These are phyloP conservation scores for Tulasnella sp. DNA, from an alignment of 768 basidiomycete species.

Conservation along the genomic window DNA sequence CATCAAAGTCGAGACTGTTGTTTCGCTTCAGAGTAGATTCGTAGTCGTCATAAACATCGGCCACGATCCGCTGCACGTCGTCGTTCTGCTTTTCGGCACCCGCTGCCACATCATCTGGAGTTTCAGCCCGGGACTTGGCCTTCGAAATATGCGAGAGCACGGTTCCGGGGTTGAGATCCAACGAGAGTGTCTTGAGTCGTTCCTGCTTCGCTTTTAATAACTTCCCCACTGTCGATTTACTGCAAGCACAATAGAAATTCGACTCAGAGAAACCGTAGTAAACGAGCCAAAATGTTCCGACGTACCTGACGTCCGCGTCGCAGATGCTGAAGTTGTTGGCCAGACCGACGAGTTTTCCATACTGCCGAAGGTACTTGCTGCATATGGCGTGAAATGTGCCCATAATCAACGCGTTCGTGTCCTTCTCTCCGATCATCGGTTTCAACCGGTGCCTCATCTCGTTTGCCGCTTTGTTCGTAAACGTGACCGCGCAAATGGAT, in stretches of 20 bases:
- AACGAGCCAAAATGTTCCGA: slow-evolving; percentile 3
- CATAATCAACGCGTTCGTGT: slow-evolving; percentile 39
- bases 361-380: slow-evolving; percentile 44
- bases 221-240: slow-evolving; percentile 54
- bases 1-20: slow-evolving; percentile 82
- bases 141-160: slow-evolving; percentile 59
- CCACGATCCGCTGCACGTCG: slow-evolving; percentile 20
- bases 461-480: slow-evolving; percentile 82
- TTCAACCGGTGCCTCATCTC: slow-evolving; percentile 69
- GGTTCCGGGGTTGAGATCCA: slow-evolving; percentile 38
- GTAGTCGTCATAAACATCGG: slow-evolving; percentile 53
- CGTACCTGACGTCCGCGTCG: slow-evolving; percentile 68
- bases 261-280: background rate
- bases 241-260: slow-evolving; percentile 22
- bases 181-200: slow-evolving; percentile 34
- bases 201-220: slow-evolving; percentile 41
- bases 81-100: slow-evolving; percentile 16
- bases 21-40: slow-evolving; percentile 44
- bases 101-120: slow-evolving; percentile 36
- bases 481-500: slow-evolving; percentile 69
- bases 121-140: slow-evolving; percentile 50
- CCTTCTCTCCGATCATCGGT: slow-evolving; percentile 51
- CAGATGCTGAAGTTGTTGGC: slow-evolving; percentile 70
- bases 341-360: slow-evolving; percentile 46
- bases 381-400: slow-evolving; percentile 71